These are phyloP conservation scores for Colletotrichum kahawae DNA, from an alignment of 2,329 filamentous ascomycete species.

Conservation along the genomic window DNA sequence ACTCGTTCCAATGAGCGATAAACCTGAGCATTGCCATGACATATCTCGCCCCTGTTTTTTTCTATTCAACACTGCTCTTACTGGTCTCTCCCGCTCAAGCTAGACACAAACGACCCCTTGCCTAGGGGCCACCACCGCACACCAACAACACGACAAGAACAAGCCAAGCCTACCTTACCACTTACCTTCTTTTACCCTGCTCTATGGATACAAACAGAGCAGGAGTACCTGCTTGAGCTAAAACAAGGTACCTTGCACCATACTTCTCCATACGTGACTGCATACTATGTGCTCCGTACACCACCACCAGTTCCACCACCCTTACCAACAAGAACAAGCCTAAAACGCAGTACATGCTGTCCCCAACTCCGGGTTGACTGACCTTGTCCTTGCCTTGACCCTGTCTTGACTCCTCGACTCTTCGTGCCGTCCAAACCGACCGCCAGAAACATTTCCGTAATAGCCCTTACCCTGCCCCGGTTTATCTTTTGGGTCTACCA, in stretches of 20 bases:
- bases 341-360: constrained; percentile 1
- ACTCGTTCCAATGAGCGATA: constrained; percentile 5
- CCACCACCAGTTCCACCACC: neutral
- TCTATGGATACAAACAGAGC: neutral
- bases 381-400: constrained; percentile 1
- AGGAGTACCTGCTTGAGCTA: neutral
- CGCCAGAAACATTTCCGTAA: constrained; percentile 11
- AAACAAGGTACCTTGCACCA: neutral
- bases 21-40: neutral
- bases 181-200: neutral
- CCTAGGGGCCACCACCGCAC: neutral
- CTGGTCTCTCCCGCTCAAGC: neutral
- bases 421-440: constrained; percentile 12
- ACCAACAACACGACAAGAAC: neutral
- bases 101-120: constrained; percentile 6
- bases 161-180: neutral
- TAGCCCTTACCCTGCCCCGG: constrained; percentile 10
- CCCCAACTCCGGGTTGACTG: constrained; percentile 18
- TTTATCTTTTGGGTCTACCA: constrained; percentile 21
- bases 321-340: neutral
- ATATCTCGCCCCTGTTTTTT: constrained; percentile 8
- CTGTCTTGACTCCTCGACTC: neutral
- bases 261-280: neutral
- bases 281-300: neutral
- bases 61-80: neutral